phyloP scores from a whole-genome alignment of 2,329 filamentous ascomycete genomes.

The Magnaporthiopsis rhizophila region DNA sequence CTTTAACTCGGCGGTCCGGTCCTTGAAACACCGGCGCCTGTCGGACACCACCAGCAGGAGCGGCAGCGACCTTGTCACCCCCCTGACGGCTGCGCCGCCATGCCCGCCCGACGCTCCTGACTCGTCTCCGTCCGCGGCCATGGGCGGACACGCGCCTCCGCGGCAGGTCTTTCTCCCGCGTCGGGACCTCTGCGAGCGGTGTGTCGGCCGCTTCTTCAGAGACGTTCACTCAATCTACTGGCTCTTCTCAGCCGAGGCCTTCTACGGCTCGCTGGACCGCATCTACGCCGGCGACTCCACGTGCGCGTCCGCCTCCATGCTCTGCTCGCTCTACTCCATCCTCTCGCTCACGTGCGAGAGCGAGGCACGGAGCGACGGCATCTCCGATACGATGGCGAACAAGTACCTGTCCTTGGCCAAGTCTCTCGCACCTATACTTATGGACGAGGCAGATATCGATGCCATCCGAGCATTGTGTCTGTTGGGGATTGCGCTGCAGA shows the following conservation, averaged over 20 bases:
- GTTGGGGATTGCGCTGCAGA: conserved; percentile 17
- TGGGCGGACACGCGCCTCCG: conserved; percentile 1
- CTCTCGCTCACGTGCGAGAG: conserved; percentile 20
- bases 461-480: conserved; percentile 20
- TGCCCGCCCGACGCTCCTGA: conserved; percentile 14
- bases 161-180: conserved; percentile 18
- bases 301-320: conserved; percentile 16
- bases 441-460: conserved; percentile 19
- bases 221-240: conserved; percentile 22
- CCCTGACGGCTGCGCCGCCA: conserved; percentile 13
- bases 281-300: conserved; percentile 18
- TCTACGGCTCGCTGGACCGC: conserved; percentile 17
- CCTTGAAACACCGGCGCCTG: conserved; percentile 12
- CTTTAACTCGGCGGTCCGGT: conserved; percentile 18
- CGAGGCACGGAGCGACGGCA: conserved; percentile 13
- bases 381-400: conserved; percentile 9
- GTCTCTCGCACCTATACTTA: conserved; percentile 16
- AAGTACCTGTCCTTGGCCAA: conserved; percentile 19
- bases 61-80: conserved; percentile 12
- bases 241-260: conserved; percentile 20
- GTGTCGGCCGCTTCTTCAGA: conserved; percentile 19
- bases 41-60: conserved; percentile 4
- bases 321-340: conserved; percentile 20
- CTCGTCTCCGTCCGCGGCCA: conserved; percentile 4
- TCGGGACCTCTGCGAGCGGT: conserved; percentile 19